Conservation (phyloP, 352 stramenopile genomes). For the Aphanomyces astaci region DNA sequence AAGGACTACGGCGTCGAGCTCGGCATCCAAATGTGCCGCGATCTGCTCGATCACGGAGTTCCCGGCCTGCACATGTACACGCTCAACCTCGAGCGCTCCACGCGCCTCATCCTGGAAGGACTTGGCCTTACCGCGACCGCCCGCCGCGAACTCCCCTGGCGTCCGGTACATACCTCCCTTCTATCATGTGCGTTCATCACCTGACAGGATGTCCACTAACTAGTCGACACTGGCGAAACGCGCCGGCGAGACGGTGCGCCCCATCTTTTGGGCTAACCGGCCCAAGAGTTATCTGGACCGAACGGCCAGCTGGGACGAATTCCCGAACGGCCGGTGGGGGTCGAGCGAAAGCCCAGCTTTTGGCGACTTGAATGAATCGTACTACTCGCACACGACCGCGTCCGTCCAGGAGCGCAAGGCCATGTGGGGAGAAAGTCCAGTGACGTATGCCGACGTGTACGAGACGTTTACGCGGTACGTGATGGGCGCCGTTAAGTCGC, state of each 20-base stretch:
- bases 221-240: conserved; percentile 81
- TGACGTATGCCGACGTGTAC: conserved; percentile 86
- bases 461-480: conserved; percentile 96
- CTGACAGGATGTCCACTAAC: no score
- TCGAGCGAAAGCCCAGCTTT: conserved; percentile 93
- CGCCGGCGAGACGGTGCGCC: conserved; percentile 84
- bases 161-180: conserved; percentile 45
- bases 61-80: conserved; percentile 92
- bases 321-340: conserved; percentile 95
- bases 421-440: conserved; percentile 92
- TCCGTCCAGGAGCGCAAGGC: conserved; percentile 69
- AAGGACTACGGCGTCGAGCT: conserved; percentile 95
- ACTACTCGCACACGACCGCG: conserved; percentile 84
- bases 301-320: conserved; percentile 97
- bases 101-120: conserved; percentile 80
- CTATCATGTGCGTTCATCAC: no score
- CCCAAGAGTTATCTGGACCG: conserved; percentile 96
- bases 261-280: conserved; percentile 99
- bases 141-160: conserved; percentile 85
- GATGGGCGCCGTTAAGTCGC: conserved; percentile 89
- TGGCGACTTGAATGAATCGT: conserved; percentile 92
- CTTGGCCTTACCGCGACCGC: conserved; percentile 46
- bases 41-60: conserved; percentile 85
- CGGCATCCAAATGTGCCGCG: conserved; percentile 91
- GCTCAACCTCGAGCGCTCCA: conserved; percentile 89